Percentiles rank a stretch among this genome's conserved stretches.
Evolutionary conservation across 495 filamentous ascomycete genomes (phyloP).

Genomic region (Penicillium psychrofluorescens): DNA sequence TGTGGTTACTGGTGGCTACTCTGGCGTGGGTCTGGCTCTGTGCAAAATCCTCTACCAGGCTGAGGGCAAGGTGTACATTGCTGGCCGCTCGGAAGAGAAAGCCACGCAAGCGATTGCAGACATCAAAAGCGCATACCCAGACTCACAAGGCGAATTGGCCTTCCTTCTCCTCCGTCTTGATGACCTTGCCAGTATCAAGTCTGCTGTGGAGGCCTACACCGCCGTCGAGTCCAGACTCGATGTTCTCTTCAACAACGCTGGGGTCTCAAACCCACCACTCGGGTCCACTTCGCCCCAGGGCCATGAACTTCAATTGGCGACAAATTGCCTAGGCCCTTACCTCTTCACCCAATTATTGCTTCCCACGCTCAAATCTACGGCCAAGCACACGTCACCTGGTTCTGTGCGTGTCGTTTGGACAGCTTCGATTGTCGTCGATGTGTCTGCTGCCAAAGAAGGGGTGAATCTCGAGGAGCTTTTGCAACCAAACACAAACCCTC

Average conservation of each 20-base stretch:
- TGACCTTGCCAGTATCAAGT: conserved; percentile 44
- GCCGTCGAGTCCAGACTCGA: conserved; percentile 36
- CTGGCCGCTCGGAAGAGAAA: conserved; percentile 31
- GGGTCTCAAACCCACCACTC: conserved; percentile 26
- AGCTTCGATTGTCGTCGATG: conserved; percentile 2
- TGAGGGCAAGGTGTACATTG: conserved; percentile 37
- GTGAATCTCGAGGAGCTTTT: conserved; percentile 1
- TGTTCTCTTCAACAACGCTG: conserved; percentile 52
- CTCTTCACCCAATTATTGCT: conserved; percentile 27
- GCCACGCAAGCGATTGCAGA: conserved; percentile 24
- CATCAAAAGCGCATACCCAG: conserved; percentile 14
- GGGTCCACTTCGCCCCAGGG: conserved; percentile 25
- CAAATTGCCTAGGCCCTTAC: conserved; percentile 29
- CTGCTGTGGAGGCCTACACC: conserved; percentile 33
- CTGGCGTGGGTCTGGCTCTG: conserved; percentile 38
- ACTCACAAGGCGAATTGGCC: conserved; percentile 19
- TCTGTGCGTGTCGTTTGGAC: conserved; percentile 9
- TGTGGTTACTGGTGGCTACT: conserved; percentile 32
- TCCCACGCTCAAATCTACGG: conserved; percentile 5
- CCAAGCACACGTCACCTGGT: neutral
- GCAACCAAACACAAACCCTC: neutral
- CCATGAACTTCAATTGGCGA: conserved; percentile 31
- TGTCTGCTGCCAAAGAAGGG: neutral
- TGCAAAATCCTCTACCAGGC: conserved; percentile 31
- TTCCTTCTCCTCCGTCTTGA: conserved; percentile 32